These are phyloP conservation scores for Aspergillus kassunensis DNA, from an alignment of 495 filamentous ascomycete species.

Conservation along the genomic window DNA sequence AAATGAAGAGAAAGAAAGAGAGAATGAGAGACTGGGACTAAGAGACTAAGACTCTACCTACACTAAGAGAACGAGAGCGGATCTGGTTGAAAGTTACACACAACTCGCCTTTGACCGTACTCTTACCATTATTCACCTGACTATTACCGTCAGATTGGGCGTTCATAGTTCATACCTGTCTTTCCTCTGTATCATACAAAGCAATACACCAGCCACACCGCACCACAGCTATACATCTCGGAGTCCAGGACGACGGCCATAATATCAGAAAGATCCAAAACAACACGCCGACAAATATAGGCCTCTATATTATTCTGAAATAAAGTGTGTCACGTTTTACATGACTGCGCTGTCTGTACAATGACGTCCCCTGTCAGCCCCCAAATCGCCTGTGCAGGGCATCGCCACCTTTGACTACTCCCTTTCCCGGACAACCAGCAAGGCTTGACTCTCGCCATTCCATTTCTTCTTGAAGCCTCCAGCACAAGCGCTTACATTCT, in stretches of 20 bases:
- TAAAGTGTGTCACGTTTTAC: neutral
- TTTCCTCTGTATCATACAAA: too few species aligned
- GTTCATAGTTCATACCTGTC: too few species aligned
- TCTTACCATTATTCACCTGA: neutral
- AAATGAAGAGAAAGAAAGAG: slow-evolving; percentile 11
- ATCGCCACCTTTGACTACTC: slow-evolving; percentile 6
- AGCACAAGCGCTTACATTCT: neutral
- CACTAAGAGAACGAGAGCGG: neutral
- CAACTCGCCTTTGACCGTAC: neutral
- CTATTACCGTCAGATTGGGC: neutral
- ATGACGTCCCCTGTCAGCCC: neutral
- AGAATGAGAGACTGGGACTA: slow-evolving; percentile 6
- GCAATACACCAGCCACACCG: neutral
- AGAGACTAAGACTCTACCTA: too few species aligned
- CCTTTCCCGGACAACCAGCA: too few species aligned
- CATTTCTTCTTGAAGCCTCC: neutral
- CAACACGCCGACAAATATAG: too few species aligned
- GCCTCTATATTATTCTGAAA: too few species aligned
- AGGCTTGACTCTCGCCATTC: too few species aligned
- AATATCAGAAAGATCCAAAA: too few species aligned
- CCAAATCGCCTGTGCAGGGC: neutral
- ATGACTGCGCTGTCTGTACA: neutral
- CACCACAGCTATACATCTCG: too few species aligned
- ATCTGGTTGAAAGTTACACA: neutral
- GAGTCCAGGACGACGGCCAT: too few species aligned